phyloP scores from a whole-genome alignment of 768 basidiomycete genomes.

The Phlebiopsis gigantea region DNA sequence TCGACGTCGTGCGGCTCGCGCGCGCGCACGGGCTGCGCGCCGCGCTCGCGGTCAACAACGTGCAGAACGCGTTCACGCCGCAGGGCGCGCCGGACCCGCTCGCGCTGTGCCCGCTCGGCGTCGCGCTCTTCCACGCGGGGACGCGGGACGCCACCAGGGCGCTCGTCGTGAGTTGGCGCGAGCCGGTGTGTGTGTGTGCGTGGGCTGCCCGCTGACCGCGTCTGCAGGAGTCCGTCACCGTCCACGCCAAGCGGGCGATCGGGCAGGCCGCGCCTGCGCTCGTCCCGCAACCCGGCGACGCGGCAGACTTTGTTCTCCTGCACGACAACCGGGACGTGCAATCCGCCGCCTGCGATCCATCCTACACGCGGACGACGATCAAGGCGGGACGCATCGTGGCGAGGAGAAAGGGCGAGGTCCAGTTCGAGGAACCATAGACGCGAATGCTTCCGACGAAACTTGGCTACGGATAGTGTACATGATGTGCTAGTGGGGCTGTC shows the following conservation, averaged over 20 bases:
- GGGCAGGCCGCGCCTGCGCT: constrained; percentile 28
- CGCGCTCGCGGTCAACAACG: constrained; percentile 59
- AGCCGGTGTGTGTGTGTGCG: background rate
- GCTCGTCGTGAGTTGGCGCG: constrained; percentile 39
- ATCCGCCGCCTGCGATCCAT: constrained; percentile 45
- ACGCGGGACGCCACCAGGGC: constrained; percentile 39
- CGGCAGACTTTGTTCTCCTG: constrained; percentile 56
- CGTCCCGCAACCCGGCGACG: constrained; percentile 34
- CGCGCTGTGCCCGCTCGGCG: constrained; percentile 51
- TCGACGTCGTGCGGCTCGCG: constrained; percentile 45
- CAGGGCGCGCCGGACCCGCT: constrained; percentile 62
- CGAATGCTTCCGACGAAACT: background rate
- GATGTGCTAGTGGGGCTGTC: background rate
- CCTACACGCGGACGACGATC: constrained; percentile 47
- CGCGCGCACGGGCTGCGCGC: constrained; percentile 40
- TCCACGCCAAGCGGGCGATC: constrained; percentile 47
- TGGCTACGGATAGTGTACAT: background rate
- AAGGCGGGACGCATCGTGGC: constrained; percentile 41
- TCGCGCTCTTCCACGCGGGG: constrained; percentile 55
- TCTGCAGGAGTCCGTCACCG: constrained; percentile 44
- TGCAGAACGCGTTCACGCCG: constrained; percentile 65
- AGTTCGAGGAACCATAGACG: background rate
- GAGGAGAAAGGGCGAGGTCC: constrained; percentile 18
- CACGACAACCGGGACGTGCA: constrained; percentile 41
- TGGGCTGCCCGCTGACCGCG: constrained; percentile 7